Base-by-base conservation (phyloP, 2,329 filamentous ascomycete genomes). In the Cryphonectria parasitica region DNA sequence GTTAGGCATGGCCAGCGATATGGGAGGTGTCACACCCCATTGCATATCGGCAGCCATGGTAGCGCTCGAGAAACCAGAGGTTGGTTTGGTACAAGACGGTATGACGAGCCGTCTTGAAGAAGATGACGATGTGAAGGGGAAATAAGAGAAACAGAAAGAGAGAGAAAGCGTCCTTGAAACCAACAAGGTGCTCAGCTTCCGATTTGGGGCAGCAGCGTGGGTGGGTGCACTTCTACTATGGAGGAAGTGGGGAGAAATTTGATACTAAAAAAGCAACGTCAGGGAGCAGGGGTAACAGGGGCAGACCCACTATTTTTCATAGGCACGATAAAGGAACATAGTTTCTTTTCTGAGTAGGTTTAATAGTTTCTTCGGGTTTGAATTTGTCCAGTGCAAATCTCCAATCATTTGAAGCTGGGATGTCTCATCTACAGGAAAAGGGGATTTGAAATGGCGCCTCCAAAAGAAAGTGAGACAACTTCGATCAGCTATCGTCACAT, bases 1-100 rank as follows among this genome's bases (percentile, higher is more conserved):
- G 0, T 92, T 96, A 5, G 96, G 96, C 34, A 94, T 85, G 31
- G 86, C 85, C 17, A 86, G 87, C 28, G 94, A 97, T 52, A 99
- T 93, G 63, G 96, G 92, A 75, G 91, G 91, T 71, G 94, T 98
- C 63, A 97, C 88, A 77, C 95, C 95, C 72, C 83, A 74, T 61
- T 78, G 74, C 64, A 76, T 77, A 62, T 80, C 79, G 66, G 75
- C 74, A 54, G 69, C 72, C 74, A 76, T 78, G 67, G 39, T 72
- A 71, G 61, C 49, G 39, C 43, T 70, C 71, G 68, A 70, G 60
- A 25, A 64, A 41, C 25, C 62, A 41, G 65, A 31, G 63, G 58
- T 43, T 25, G 49, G 28, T 39, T 41, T 45, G 58, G 36, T 17
- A 52, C 22, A 41, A 25, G 66, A 66, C 56, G 54, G 66, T 28